Percentiles rank a stretch among this genome's conserved stretches.
These are phyloP conservation scores for Podosphaera fusca DNA, from an alignment of 2,329 filamentous ascomycete genomes.

Conservation along the genomic window DNA sequence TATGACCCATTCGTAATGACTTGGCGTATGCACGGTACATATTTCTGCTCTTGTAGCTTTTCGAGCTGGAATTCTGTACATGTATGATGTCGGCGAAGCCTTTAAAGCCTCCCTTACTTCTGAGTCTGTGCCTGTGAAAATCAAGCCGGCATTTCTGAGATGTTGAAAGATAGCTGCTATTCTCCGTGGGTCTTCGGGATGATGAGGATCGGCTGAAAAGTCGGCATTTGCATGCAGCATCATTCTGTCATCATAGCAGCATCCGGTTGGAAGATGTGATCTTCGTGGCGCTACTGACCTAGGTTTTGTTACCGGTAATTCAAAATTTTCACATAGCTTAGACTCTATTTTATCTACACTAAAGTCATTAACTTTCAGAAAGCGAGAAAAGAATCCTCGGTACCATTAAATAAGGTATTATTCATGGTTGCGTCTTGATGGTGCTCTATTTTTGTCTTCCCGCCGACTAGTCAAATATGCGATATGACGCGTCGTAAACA, in stretches of 20 bases:
- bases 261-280: slow-evolving; percentile 37
- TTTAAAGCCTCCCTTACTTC: slow-evolving; percentile 29
- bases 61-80: slow-evolving; percentile 59
- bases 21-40: slow-evolving; percentile 50
- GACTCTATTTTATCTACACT: slow-evolving; percentile 3
- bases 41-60: slow-evolving; percentile 63
- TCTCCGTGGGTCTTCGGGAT: slow-evolving; percentile 80
- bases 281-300: slow-evolving; percentile 3
- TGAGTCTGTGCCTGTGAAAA: slow-evolving; percentile 36
- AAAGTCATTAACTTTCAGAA: slow-evolving; percentile 2
- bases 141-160: slow-evolving; percentile 58
- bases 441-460: not conserved
- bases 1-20: slow-evolving; percentile 61
- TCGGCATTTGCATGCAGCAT: slow-evolving; percentile 79
- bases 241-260: slow-evolving; percentile 88
- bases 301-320: slow-evolving; percentile 3
- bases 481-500: not conserved
- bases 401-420: not conserved
- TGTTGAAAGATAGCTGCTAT: slow-evolving; percentile 87
- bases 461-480: not conserved
- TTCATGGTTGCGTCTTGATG: not conserved
- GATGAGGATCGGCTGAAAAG: slow-evolving; percentile 49
- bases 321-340: slow-evolving; percentile 5
- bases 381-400: slow-evolving; percentile 5
- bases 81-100: slow-evolving; percentile 33